These are phyloP conservation scores for Stephania japonica DNA, from an alignment of 164 flowering plant species.

Conservation along the genomic window DNA sequence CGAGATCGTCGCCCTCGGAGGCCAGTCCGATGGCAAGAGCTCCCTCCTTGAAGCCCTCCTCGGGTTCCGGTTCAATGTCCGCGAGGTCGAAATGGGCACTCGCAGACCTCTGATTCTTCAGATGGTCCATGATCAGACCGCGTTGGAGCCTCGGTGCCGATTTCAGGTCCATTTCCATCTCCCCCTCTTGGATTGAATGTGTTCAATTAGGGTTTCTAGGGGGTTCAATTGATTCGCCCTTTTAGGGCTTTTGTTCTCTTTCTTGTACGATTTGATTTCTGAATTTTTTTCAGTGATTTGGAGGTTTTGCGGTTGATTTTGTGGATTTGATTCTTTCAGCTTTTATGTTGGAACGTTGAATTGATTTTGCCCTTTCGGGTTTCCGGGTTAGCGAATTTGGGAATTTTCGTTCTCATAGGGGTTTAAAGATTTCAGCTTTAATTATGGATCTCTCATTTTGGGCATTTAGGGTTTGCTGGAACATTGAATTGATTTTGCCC, in stretches of 20 bases:
- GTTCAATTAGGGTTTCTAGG: not conserved
- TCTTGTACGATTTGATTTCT: not conserved
- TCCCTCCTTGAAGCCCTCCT: constrained; percentile 93
- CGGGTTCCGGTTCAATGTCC: constrained; percentile 92
- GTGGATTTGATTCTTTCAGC: not conserved
- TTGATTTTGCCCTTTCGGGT: too few species aligned
- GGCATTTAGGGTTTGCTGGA: too few species aligned
- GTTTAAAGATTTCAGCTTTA: too few species aligned
- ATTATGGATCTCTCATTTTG: too few species aligned
- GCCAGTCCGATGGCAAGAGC: constrained; percentile 98
- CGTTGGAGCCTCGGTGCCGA: constrained; percentile 84
- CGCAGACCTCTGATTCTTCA: constrained; percentile 90
- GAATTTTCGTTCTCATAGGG: too few species aligned
- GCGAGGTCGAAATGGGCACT: constrained; percentile 99
- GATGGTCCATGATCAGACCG: constrained; percentile 86
- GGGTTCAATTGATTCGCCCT: too few species aligned
- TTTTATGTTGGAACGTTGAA: too few species aligned
- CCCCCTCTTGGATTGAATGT: not conserved
- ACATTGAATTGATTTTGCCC: too few species aligned
- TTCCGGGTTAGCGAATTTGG: too few species aligned
- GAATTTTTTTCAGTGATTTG: not conserved
- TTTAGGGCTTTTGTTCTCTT: too few species aligned
- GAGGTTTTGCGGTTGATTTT: not conserved
- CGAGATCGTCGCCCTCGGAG: constrained; percentile 93
- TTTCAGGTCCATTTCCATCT: constrained; percentile 58